These are phyloP conservation scores for Raddia distichophylla DNA, from an alignment of 176 grass and related monocot genomes.

Conservation along the genomic window DNA sequence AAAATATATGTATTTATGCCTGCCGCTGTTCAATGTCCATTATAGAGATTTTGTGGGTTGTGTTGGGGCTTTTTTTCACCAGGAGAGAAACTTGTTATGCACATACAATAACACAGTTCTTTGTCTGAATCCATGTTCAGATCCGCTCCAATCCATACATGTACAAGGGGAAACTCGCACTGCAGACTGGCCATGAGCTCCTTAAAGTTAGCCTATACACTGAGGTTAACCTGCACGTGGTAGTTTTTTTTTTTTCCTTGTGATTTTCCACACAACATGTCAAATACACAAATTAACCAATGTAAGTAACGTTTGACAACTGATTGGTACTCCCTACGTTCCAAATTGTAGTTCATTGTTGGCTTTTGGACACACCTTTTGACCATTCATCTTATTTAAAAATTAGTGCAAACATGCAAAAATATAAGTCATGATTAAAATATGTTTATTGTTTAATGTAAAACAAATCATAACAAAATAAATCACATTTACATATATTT, in stretches of 20 bases:
- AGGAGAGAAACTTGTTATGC: background rate
- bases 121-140: constrained; percentile 23
- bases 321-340: too few relatives aligned
- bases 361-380: too few relatives aligned
- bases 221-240: constrained; percentile 67
- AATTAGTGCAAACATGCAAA: too few relatives aligned
- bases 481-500: too few relatives aligned
- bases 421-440: too few relatives aligned
- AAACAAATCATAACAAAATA: too few relatives aligned
- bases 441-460: too few relatives aligned
- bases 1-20: background rate
- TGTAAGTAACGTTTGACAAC: background rate
- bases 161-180: constrained; percentile 58
- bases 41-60: background rate
- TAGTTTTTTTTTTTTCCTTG: background rate
- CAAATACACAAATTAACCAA: background rate
- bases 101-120: background rate
- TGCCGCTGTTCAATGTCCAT: background rate
- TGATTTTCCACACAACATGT: background rate
- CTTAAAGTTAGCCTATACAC: constrained; percentile 52
- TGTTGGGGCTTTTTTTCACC: background rate
- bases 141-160: constrained; percentile 61
- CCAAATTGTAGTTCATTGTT: too few relatives aligned
- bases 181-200: constrained; percentile 62
- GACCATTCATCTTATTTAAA: too few relatives aligned